A percentile compares a stretch with the other conserved stretches of the same genome.
These are phyloP conservation scores for Hypomontagnella monticulosa DNA, from an alignment of 495 filamentous ascomycete genomes.

Conservation along the genomic window DNA sequence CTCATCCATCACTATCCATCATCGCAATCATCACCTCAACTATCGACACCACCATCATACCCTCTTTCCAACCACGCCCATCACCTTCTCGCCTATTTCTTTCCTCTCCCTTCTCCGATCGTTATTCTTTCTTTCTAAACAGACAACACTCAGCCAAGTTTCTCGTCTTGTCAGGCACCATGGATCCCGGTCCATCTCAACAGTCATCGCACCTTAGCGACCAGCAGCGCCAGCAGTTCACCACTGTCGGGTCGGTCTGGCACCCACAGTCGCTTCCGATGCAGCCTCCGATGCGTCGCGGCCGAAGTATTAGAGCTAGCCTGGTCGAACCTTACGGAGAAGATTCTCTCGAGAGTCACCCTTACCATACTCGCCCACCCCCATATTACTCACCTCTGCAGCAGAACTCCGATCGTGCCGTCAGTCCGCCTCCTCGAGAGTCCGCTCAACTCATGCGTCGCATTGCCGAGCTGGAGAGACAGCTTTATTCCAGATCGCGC, in stretches of 20 bases:
- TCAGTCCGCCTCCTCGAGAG: conserved; percentile 42
- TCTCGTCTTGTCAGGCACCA: conserved; percentile 6
- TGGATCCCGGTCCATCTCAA: conserved; percentile 13
- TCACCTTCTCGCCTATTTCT: too few relatives aligned
- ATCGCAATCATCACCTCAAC: too few relatives aligned
- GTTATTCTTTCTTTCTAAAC: neutral
- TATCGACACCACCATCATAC: too few relatives aligned
- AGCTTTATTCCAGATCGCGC: neutral
- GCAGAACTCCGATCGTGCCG: conserved; percentile 59
- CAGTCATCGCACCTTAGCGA: neutral
- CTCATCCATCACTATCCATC: too few relatives aligned
- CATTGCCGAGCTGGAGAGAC: conserved; percentile 16
- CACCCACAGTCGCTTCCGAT: conserved; percentile 52
- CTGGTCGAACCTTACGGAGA: conserved; percentile 33
- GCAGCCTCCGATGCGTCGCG: conserved; percentile 57
- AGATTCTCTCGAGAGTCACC: conserved; percentile 23
- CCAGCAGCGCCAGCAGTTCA: conserved; percentile 44
- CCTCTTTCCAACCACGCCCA: too few relatives aligned
- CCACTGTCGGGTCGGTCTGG: conserved; percentile 59
- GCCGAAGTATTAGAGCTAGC: conserved; percentile 47
- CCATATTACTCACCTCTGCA: conserved; percentile 57
- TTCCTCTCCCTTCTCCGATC: neutral
- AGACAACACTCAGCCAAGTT: neutral
- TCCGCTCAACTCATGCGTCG: neutral
- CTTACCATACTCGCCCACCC: conserved; percentile 15